Conservation (phyloP, 116 monocot genomes). For the Dioscorea cayenensis region DNA sequence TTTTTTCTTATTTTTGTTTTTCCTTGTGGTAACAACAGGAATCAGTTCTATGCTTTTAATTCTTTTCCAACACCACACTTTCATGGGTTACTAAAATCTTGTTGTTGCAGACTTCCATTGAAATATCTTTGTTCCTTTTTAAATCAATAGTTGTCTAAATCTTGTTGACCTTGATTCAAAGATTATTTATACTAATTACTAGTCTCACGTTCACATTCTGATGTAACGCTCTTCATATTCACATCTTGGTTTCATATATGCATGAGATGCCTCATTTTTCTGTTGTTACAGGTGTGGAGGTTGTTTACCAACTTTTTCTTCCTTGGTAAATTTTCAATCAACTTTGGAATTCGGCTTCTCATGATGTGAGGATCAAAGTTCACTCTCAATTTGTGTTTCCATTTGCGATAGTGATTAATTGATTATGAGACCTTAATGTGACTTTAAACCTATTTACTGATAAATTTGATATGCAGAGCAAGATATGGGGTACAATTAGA, state of each 20-base stretch:
- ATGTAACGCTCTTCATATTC: neutral
- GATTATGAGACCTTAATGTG: neutral
- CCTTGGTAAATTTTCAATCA: conserved; percentile 86
- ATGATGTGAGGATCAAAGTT: conserved; percentile 61
- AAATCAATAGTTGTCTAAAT: neutral
- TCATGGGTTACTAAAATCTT: neutral
- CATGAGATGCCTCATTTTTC: neutral
- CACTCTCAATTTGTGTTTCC: neutral
- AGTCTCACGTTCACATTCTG: neutral
- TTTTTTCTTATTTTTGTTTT: too few species aligned
- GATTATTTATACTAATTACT: neutral
- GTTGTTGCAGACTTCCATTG: neutral
- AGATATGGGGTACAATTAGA: conserved; percentile 91
- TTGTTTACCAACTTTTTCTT: conserved; percentile 80
- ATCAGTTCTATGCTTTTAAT: too few species aligned
- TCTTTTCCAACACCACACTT: too few species aligned
- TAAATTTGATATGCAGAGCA: conserved; percentile 43
- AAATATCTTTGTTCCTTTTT: neutral
- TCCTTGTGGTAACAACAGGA: too few species aligned
- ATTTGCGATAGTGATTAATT: neutral
- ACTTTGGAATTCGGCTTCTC: conserved; percentile 92
- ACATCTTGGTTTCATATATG: neutral
- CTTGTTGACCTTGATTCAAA: too few species aligned
- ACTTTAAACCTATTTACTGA: neutral
- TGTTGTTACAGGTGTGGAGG: conserved; percentile 66